Base-by-base conservation (phyloP, 192 early-diverging fungal genomes). In the Linnemannia exigua region DNA sequence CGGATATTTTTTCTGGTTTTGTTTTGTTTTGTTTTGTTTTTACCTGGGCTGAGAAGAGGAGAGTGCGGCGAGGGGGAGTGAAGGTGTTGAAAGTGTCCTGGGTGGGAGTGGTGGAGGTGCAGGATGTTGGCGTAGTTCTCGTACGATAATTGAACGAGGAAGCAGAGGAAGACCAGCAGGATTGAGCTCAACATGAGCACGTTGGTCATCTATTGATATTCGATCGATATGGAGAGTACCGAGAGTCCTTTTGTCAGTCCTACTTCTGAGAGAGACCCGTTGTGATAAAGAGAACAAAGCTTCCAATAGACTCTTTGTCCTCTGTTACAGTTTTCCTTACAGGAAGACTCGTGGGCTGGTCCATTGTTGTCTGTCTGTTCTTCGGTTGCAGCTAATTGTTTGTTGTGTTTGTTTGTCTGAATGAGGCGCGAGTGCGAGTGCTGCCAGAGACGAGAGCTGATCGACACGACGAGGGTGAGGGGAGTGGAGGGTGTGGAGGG, bases 81-180 rank as follows among this genome's bases (percentile, higher is more conserved):
- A 5, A 35, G 58, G 14, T 37, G 75, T 5, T 81, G 79, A n/a
- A 50, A n/a, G 44, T 72, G 72, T 8, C 74, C 51, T 58, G 79
- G 74, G 48, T 80, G 74, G 12, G 74, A 70, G 38, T 82, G 80
- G 54, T 82, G 80, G 4, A 76, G 75, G 44, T 76, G 75, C 22
- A 82, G 47, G 46, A 82, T 82, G 28, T 76, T 82, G 74, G 80
- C 74, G 37, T 82, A 82, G 75, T 82, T 82, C 58, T 82, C 80
- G 38, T 82, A 82, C 41, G 80, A 82, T 6, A 82, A 54, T 46
- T 82, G 80, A 19, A 82, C 80, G 33, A 82, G 70, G 58, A 76
- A 82, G 58, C 80, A 82, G 12, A 82, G 75, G 48, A 82, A 82
- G 33, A 82, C 74, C 54, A 82, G 36, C 47, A 82, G 54, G 69